Evolutionary conservation across 2,329 filamentous ascomycete species (phyloP).

Genomic region (Erysiphe pulchra): DNA sequence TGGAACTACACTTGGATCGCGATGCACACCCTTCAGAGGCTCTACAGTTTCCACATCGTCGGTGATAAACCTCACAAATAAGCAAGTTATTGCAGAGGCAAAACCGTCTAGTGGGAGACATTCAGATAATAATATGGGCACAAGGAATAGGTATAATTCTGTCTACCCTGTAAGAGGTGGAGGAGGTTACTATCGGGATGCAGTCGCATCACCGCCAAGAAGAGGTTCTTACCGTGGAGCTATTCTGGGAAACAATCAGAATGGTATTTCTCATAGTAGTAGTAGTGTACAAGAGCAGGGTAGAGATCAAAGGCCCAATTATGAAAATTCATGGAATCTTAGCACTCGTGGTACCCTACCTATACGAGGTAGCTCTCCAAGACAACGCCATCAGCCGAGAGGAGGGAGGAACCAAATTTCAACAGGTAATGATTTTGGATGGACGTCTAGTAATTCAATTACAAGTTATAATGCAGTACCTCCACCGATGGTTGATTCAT

Average conservation of each 20-base stretch:
- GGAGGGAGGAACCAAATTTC: too few relatives aligned
- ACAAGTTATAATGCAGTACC: too few relatives aligned
- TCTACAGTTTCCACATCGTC: conserved; percentile 75
- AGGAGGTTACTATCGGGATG: conserved; percentile 33
- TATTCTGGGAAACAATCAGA: conserved; percentile 19
- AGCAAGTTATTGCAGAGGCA: conserved; percentile 44
- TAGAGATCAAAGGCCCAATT: conserved; percentile 2
- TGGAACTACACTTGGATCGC: conserved; percentile 70
- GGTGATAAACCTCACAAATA: conserved; percentile 65
- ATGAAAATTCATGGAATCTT: not conserved
- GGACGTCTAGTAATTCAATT: too few relatives aligned
- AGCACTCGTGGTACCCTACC: too few relatives aligned
- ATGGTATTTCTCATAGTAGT: conserved; percentile 15
- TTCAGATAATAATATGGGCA: conserved; percentile 21
- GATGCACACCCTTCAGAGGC: conserved; percentile 79
- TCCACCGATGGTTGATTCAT: not conserved
- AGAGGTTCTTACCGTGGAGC: conserved; percentile 32
- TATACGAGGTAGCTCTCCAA: too few relatives aligned
- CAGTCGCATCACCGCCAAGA: conserved; percentile 26
- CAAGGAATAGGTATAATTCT: not conserved
- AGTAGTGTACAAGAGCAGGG: conserved; percentile 13
- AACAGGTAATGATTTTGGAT: too few relatives aligned
- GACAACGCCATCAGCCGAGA: too few relatives aligned
- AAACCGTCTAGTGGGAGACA: conserved; percentile 32
- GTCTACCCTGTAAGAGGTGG: conserved; percentile 20